Base-by-base conservation (phyloP, 2,329 filamentous ascomycete species). In the Aureobasidium sp. region DNA sequence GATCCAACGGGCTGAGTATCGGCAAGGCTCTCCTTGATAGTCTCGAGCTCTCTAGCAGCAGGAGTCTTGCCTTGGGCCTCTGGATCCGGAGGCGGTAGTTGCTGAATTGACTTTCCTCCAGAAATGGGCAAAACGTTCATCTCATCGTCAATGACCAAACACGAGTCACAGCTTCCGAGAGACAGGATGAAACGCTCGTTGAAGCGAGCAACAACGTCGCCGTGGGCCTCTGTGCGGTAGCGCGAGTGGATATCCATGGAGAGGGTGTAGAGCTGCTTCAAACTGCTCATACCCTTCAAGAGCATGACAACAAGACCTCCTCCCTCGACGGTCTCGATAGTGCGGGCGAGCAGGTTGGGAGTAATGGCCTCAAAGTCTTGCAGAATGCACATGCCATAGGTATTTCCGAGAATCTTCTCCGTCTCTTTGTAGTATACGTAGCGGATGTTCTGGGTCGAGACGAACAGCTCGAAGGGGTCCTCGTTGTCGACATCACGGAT, bases 341-440 rank as follows among this genome's bases (percentile, higher is more conserved):
- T 96, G 57, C 91, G 82, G 19, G 93, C 93, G 27, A 98, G 80
- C 59, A 96, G 79, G 66, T 98, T 98, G n/a, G 93, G 93, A 8
- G 93, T 98, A 61, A 98, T 81, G 35, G 90, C 93, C 71, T 98
- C 93, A 64, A 98, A 98, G 67, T 98, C 93, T 70, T 98, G 93
- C 61, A 98, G 74, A 59, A 98, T 95, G 69, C 90, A 96, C 88
- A 96, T 96, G 67, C 91, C 91, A 67, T 93, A 98, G 38, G 93
- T 98, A 70, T 97, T 95, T 68, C 93, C 93, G 54, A 97, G 73
- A 66, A 98, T 96, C 77, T 96, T 97, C 65, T 98, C 93, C 24
- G 93, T 97, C 74, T 98, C 93, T 73, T 98, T 98, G 77, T 98
- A 98, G 78, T 95, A 98, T 55, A 93, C 89, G 79, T 98, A 98